A percentile compares a stretch with the other conserved stretches of the same genome.
These are phyloP conservation scores for Cyberlindnera japonica DNA, from an alignment of 805 yeast genomes.

Conservation along the genomic window DNA sequence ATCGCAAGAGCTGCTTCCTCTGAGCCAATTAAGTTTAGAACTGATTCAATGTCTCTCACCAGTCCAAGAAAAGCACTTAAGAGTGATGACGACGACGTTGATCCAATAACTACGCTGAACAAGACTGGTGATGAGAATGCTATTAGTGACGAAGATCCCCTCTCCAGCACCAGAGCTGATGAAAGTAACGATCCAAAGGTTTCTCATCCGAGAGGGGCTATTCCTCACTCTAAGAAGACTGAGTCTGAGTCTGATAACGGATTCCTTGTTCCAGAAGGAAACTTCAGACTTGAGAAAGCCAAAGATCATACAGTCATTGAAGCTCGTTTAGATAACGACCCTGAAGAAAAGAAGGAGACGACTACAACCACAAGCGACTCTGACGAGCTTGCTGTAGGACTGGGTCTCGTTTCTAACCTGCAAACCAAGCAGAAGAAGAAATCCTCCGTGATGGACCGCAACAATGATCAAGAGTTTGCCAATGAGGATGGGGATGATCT, in stretches of 20 bases:
- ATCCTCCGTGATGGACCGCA: slow-evolving; percentile 4
- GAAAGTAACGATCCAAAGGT: slow-evolving; percentile 14
- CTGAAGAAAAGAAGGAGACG: slow-evolving; percentile 20
- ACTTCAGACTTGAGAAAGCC: slow-evolving; percentile 14
- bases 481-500: slow-evolving; percentile 20
- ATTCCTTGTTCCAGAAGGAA: slow-evolving; percentile 26
- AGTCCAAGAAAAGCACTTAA: slow-evolving; percentile 2
- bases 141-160: slow-evolving; percentile 21
- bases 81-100: slow-evolving; percentile 18
- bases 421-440: slow-evolving; percentile 22
- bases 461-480: slow-evolving; percentile 2
- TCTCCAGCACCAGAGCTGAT: slow-evolving; percentile 9
- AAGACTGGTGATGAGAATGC: slow-evolving; percentile 1
- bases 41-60: slow-evolving; percentile 20
- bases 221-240: slow-evolving; percentile 6
- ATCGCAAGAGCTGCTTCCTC: slow-evolving; percentile 2
- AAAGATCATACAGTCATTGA: too few species aligned
- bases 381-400: slow-evolving; percentile 27
- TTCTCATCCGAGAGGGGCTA: not conserved
- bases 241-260: slow-evolving; percentile 15
- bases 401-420: slow-evolving; percentile 23
- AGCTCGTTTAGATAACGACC: too few species aligned
- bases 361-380: slow-evolving; percentile 25
- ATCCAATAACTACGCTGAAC: slow-evolving; percentile 21
- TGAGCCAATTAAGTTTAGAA: slow-evolving; percentile 18